Base-by-base conservation (phyloP, 768 basidiomycete species). In the Amanita molliuscula region DNA sequence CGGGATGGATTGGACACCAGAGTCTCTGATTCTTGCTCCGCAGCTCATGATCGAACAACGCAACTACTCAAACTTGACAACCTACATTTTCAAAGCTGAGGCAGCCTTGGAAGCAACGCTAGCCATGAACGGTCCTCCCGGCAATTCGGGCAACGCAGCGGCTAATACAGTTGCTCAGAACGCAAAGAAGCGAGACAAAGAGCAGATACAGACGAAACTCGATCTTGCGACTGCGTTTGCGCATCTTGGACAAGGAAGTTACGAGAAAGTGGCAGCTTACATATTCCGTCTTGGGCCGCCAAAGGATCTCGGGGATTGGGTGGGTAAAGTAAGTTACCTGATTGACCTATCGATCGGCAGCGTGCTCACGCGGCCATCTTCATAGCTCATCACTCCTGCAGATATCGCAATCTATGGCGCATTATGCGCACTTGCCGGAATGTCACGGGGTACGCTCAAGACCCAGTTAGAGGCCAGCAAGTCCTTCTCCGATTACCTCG, bases 71-170 rank as follows among this genome's bases (percentile, higher is more conserved):
- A 88, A 92, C 59, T 76, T 96, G 31, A 75, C 85, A 6, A 92
- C 88, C n/a, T 94, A 96, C 61, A 81, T 96, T 25, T 90, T 85
- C 77, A 96, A 96, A 66, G 91, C 92, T n/a, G 93, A 96, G 53
- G 83, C 89, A 0, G 87, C 90, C 0, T 72, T 96, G 21, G 92
- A 95, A 35, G 78, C 80, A 2, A 65, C 76, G 1, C 55, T 68
- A 1, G 65, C 67, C 11, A 56, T 64, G 8, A 55, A 65, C 15
- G 53, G 56, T 31, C 52, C 56, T 46, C 53, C 59, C 13, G 44
- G 55, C 8, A 34, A 53, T 13, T 26, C 56, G 20, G 60, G 58
- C 45, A 53, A 48, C 36, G 53, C 54, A 1, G 49, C 56, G 9
- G 38, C 62, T 13, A 58, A 59, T 11, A 52, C 58, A n/a, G 46